Evolutionary conservation across 805 yeast genomes (phyloP).

Genomic region (Candida boleticola): DNA sequence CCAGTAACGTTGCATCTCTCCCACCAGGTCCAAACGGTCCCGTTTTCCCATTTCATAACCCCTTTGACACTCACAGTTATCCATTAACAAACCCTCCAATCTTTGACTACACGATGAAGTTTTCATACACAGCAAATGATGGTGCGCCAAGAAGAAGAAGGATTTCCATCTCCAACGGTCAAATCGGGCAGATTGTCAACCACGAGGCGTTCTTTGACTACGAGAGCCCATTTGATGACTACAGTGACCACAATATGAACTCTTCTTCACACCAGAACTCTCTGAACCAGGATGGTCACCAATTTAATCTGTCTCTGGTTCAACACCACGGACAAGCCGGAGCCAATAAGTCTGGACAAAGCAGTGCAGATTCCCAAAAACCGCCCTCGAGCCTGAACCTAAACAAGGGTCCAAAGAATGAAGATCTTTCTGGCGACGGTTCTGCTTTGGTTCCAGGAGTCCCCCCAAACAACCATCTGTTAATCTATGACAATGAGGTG

Average conservation of each 20-base stretch:
- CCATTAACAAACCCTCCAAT: conserved; percentile 49
- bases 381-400: neutral
- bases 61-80: conserved; percentile 37
- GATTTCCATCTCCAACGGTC: conserved; percentile 82
- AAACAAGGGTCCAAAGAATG: neutral
- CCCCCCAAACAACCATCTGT: conserved; percentile 49
- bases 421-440: neutral
- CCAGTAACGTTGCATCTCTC: no score
- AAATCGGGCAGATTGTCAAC: conserved; percentile 68
- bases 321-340: conserved; percentile 5
- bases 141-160: conserved; percentile 51
- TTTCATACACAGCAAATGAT: conserved; percentile 31
- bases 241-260: conserved; percentile 4
- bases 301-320: conserved; percentile 9
- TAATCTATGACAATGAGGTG: conserved; percentile 55
- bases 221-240: conserved; percentile 21
- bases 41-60: conserved; percentile 26
- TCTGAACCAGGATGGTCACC: neutral
- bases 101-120: conserved; percentile 41
- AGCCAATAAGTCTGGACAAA: neutral
- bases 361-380: neutral
- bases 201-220: conserved; percentile 39
- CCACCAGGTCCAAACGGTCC: neutral
- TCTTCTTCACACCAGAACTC: neutral
- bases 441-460: conserved; percentile 35